A percentile compares a stretch with the other conserved stretches of the same genome.
These are phyloP conservation scores for Spencermartinsiella europaea DNA, from an alignment of 805 yeast genomes.

Conservation along the genomic window DNA sequence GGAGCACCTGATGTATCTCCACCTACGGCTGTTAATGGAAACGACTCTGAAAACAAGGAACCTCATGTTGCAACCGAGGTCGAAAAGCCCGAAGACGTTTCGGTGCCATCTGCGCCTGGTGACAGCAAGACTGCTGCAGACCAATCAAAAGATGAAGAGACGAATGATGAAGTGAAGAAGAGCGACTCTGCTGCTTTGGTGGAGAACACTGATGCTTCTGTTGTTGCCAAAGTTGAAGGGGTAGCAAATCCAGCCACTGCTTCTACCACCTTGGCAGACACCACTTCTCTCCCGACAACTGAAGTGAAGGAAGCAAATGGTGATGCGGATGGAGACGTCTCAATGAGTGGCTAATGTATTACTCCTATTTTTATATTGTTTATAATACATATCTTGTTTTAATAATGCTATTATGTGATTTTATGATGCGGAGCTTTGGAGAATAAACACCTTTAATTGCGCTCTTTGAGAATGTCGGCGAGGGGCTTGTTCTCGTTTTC, in stretches of 20 bases:
- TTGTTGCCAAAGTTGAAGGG: not conserved
- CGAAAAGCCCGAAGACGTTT: too few relatives aligned
- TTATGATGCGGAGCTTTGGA: not conserved
- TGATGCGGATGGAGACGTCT: constrained; percentile 32
- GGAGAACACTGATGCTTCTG: constrained; percentile 13
- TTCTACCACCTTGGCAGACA: not conserved
- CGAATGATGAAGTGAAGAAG: constrained; percentile 1
- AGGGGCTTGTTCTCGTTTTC: constrained; percentile 8
- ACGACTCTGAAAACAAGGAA: constrained; percentile 10
- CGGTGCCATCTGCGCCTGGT: not conserved
- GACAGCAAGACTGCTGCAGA: too few relatives aligned
- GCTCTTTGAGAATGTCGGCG: constrained; percentile 2
- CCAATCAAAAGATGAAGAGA: constrained; percentile 1
- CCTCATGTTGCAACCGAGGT: constrained; percentile 1
- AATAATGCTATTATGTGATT: not conserved
- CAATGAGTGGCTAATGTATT: constrained; percentile 20
- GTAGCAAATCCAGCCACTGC: constrained; percentile 1
- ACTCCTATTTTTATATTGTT: not conserved
- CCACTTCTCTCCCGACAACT: too few relatives aligned
- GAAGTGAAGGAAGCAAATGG: not conserved
- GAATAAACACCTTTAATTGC: not conserved
- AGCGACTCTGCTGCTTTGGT: constrained; percentile 6
- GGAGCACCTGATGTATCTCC: not conserved
- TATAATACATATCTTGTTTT: not conserved
- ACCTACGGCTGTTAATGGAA: not conserved